These are phyloP conservation scores for Apiospora phragmitis DNA, from an alignment of 2,329 filamentous ascomycete species.

Conservation along the genomic window DNA sequence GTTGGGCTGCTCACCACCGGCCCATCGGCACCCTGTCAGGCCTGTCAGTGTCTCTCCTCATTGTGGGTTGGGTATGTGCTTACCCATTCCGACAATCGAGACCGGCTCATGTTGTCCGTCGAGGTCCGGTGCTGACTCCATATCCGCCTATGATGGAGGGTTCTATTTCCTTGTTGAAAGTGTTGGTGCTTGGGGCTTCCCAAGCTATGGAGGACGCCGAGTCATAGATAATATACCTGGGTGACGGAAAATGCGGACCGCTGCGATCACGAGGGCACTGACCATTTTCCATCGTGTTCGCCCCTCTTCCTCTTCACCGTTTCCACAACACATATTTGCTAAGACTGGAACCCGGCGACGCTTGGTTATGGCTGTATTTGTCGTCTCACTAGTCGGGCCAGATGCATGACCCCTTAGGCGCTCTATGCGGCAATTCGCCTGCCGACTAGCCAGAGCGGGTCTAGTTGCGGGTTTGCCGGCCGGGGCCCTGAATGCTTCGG, in stretches of 20 bases:
- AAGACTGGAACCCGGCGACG: not conserved
- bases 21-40: slow-evolving; percentile 23
- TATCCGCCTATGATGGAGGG: slow-evolving; percentile 4
- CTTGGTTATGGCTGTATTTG: not conserved
- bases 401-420: not conserved
- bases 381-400: slow-evolving; percentile 1
- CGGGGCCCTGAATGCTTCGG: not conserved
- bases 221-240: not conserved
- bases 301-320: not conserved
- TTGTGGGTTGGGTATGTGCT: not conserved
- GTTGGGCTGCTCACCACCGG: slow-evolving; percentile 20
- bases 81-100: slow-evolving; percentile 11
- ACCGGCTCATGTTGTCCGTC: slow-evolving; percentile 9
- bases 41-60: not conserved
- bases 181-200: not conserved
- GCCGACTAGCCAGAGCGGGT: not conserved
- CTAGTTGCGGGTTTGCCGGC: slow-evolving; percentile 1
- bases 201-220: not conserved
- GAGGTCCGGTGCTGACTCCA: not conserved
- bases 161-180: not conserved
- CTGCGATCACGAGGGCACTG: not conserved
- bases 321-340: not conserved
- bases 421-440: not conserved
- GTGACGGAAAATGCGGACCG: not conserved
- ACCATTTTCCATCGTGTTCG: not conserved